Base-by-base conservation (phyloP, 2,329 filamentous ascomycete species). In the Colletotrichum chlorophyti region DNA sequence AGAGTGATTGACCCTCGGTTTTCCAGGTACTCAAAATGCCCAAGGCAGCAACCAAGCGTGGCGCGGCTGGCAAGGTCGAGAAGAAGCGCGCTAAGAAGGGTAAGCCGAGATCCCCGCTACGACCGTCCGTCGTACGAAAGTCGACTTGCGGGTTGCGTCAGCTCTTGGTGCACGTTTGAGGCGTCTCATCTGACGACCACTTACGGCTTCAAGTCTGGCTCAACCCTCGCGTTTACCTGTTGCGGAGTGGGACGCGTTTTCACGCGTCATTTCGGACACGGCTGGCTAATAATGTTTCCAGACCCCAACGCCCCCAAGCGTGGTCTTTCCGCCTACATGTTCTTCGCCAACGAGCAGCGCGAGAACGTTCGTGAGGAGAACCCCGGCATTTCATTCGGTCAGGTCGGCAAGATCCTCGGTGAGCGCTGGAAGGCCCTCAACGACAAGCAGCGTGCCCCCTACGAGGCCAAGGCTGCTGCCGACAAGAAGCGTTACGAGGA, bases 401-500 rank as follows among this genome's bases (percentile, higher is more conserved):
- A 98, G 79, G 94, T 99, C 71, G 95, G 95, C 81, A 98, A 98
- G 87, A 85, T 95, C 71, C 92, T 99, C 61, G 95, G 95, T 79
- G 93, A 97, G 86, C 90, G 91, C 82, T 99, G 95, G 95, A 99
- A 99, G 92, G 91, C 89, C 60, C 84, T 99, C 65, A 91, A 86
- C 78, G 92, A 97, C 68, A 92, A 95, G 84, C 91, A 98, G 78
- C 93, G 94, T 70, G 81, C 84, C 64, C 95, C 95, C 10, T 99
- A 98, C 72, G 94, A 98, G 80, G 91, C 91, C 75, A 98, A 98
- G 89, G 95, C 95, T 73, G 91, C 91, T 49, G 83, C 89, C 65
- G 95, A 99, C 81, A 99, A 98, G 91, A 97, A 98, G 89, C 90
- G 95, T 63, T 99, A 98, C 75, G 94, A 98, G 78, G 91, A 97